Base-by-base conservation (phyloP, 805 yeast genomes). In the Pichia paraexigua region DNA sequence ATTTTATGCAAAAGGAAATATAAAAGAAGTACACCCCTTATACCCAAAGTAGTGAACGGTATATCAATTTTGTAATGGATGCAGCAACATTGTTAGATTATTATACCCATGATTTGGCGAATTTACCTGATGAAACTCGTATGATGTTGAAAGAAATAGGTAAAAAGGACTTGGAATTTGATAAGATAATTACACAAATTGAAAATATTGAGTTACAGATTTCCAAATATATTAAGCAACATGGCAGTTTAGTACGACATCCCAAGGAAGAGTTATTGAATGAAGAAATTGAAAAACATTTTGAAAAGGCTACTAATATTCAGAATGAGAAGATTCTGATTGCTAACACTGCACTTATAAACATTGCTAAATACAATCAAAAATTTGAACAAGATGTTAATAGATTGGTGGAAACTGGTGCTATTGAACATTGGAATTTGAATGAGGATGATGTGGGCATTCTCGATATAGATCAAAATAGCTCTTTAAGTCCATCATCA, bases 121-220 rank as follows among this genome's bases (percentile, higher is more conserved):
- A 91, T 60, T 75, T 94, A 43, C 97, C 97, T 24, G 82, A 88
- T 6, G 99, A 92, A 67, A 76, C 92, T 43, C 83, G 83, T 49
- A 88, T 86, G 61, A 70, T 89, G 39, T 70, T 92, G 46, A 86
- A 86, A 48, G 98, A 94, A 66, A 75, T 92, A 39, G 77, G 83
- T 48, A 77, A 74, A 40, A 79, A 83, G 53, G 98, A 92, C 63
- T 60, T 73, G 41, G 79, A 78, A 59, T 71, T 84, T 28, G 78
- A 79, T 60, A 95, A 87, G 51, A 73, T 78, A 9, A 75, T 87
- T 51, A 80, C 79, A 61, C 78, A 85, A 58, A 77, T 82, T 56
- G 82, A 77, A 58, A 82, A 80, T 52, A 76, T 84, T 57, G 98
- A 92, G 62, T 73, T 78, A n/a, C 87, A 83, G 56, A 70, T 92